Evolutionary conservation across 2,329 filamentous ascomycete species (phyloP), one percentile per base, ranked within the genome.

Genomic region (Stagonosporopsis cucurbitacearum): DNA sequence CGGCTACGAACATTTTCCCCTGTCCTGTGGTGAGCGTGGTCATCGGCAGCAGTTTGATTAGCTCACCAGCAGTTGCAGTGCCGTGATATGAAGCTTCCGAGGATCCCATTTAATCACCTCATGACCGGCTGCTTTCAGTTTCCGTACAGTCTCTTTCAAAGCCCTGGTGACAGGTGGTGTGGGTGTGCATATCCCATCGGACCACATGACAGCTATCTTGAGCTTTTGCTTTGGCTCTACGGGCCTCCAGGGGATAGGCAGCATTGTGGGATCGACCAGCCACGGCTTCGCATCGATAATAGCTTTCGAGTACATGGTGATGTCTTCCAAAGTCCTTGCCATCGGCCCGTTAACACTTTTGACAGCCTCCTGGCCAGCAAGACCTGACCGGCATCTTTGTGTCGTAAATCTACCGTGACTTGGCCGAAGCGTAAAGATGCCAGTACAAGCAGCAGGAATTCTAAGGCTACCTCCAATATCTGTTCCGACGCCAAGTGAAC

Each of bases 311-410:
- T 76, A 81, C 45, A 81, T 66, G 2, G 68, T 66, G 12, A 81
- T 76, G 57, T 87, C 86, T 6, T 77, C 76, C 0, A 89, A 72
- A 0, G 80, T 82, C 25, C 78, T 78, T 1, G 83, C 81, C 78
- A 90, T 79, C 0, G 87, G 87, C 0, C 87, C 87, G 60, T 88
- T 87, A 30, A 88, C 84, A 19, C 83, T 86, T 48, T 79, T 78
- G 0, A 89, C 83, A 2, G 85, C 84, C 69, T 89, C 87, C 66
- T 89, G 86, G 2, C 87, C 87, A 1, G 83, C 81, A 71, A 89
- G 80, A 8, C 85, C 86, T 1, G 84, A 86, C 37, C 83, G 63
- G 11, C 78, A 79, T 25, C 78, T 71, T 51, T 77, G 74, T 74
- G 85, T 85, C 0, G 86, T 84, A 62, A 88, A 88, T 8, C 86